phyloP scores from a whole-genome alignment of 2,329 filamentous ascomycete species.

The Colletotrichum sp. region DNA sequence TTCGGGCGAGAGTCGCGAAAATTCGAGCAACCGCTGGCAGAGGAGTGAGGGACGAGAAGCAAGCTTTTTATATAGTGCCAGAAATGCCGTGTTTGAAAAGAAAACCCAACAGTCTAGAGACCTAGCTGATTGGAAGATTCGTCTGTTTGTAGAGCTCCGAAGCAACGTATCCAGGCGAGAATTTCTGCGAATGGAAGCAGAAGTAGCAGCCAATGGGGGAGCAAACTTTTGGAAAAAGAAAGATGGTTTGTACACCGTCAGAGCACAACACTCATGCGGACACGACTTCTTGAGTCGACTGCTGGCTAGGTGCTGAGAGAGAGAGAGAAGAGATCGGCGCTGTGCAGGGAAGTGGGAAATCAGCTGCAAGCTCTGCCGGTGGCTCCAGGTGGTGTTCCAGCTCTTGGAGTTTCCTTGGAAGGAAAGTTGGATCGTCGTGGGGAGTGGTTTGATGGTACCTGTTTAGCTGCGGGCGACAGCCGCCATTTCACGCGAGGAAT shows the following conservation, averaged over 20 bases:
- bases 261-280: neutral
- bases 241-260: neutral
- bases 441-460: neutral
- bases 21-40: neutral
- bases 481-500: neutral
- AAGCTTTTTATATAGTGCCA: neutral
- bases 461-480: neutral
- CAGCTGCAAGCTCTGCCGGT: neutral
- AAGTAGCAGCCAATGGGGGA: constrained; percentile 1
- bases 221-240: neutral
- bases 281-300: neutral
- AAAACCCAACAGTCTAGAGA: neutral
- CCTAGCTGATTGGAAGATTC: neutral
- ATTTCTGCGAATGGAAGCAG: constrained; percentile 10
- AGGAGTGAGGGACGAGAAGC: neutral
- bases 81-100: neutral
- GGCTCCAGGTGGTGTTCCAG: neutral
- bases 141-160: neutral
- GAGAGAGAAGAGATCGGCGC: neutral
- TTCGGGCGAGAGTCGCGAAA: neutral
- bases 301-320: neutral
- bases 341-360: neutral
- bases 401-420: neutral
- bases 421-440: neutral
- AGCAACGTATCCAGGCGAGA: neutral